Base-by-base conservation (phyloP, 441 rosid genomes). In the Erysimum pusillum region DNA sequence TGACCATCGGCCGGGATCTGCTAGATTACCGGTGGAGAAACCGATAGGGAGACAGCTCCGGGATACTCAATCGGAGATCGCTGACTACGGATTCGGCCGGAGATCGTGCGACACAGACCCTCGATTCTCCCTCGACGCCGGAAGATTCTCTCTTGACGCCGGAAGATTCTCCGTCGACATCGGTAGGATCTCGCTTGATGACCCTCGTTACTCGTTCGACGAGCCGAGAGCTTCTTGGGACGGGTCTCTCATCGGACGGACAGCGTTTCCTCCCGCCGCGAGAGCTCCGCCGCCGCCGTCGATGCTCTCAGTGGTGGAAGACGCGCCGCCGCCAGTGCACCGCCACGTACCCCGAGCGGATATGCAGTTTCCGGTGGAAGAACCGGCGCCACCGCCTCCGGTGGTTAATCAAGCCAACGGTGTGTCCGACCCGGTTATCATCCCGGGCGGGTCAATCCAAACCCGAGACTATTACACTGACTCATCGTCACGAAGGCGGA, bases 71-170 rank as follows among this genome's bases (percentile, higher is more conserved):
- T 96, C 99, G 42, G 98, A 96, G 82, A 91, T 96, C 53, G 99
- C 98, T 2, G 99, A 93, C 79, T 96, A 96, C 45, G 98, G 97
- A 45, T 96, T 86, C 44, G 98, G 99, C n/a, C 79, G 99, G 73
- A 85, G 98, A 69, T 96, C 99, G 25, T 96, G 99, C 67, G 99
- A 94, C 53, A 96, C 98, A 36, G 99, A 96, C 82, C 99, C 99
- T 10, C 82, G 99, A 73, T 96, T 96, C 84, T 94, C 99, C 0
- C 91, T 96, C 3, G 98, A 96, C 58, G 90, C 92, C 2, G 93
- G 91, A 6, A 85, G 98, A 80, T 87, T 93, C 76, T 93, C 98
- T 5, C 78, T 91, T 6, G 97, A 94, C 68, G 89, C 87, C 38
- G 86, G 92, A 15, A 86, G 97, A 83, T 88, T 90, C 81, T 90